Evolutionary conservation across 2,329 filamentous ascomycete species (phyloP), one percentile per base, ranked within the genome.

Genomic region (Lasiodiplodia sp.): DNA sequence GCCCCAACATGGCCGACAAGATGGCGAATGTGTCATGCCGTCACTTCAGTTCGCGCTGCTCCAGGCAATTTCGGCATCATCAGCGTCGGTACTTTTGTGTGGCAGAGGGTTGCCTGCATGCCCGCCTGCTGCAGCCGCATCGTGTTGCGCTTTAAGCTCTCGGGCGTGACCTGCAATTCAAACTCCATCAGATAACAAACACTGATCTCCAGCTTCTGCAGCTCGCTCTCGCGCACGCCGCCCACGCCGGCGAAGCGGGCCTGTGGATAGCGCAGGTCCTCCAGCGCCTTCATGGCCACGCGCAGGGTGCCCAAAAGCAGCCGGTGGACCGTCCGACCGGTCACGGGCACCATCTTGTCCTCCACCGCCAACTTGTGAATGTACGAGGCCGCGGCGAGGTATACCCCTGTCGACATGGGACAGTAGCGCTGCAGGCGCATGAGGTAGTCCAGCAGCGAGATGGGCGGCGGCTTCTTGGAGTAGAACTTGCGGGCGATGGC

Each of bases 401-500:
- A 97, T 11, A 98, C 95, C 28, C 91, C 95, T 0, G 94, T 94
- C 71, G 92, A 96, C 88, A 97, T 94, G 3, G 96, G 94, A 76
- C 95, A 98, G 82, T 92, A 97, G 69, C 89, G 89, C 81, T 98
- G 94, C 69, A 98, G 88, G 18, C 95, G 92, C 74, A 90, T 85
- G 28, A 98, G 87, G 77, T 98, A 99, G 71, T 96, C 91, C 75
- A 91, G 88, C 57, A 97, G 86, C 44, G 89, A 87, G 72, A 98
- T 95, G 12, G 92, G 90, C 23, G 96, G 95, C 18, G 93, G 89
- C 63, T 90, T 88, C 78, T 96, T 97, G 72, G 92, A 95, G 83
- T 96, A 96, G 81, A 99, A 99, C 75, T 96, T 96, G 73, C 94
- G 90, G 21, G 93, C 93, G 72, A 98, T 93, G 72, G 93, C 91